Percentiles rank a stretch among this genome's conserved stretches.
Evolutionary conservation across 768 basidiomycete genomes (phyloP).

Genomic region (Cantharellus anzutake): DNA sequence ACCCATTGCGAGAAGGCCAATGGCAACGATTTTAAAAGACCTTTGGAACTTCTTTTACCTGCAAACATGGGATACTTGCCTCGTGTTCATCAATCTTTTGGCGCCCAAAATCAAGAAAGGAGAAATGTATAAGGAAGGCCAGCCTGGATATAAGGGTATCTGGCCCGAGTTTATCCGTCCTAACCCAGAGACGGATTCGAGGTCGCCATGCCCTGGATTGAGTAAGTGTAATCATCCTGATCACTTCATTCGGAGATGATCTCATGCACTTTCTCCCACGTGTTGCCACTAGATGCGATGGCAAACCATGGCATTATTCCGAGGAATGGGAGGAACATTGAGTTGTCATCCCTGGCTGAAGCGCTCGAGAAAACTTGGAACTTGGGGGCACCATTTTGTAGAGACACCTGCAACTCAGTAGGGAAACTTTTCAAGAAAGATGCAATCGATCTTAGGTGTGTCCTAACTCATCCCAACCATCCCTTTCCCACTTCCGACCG

Average conservation of each 20-base stretch:
- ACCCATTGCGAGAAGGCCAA: no score
- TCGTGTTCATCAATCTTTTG: constrained; percentile 1
- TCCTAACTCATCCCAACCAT: not conserved
- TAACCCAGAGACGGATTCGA: constrained; percentile 36
- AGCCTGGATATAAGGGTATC: constrained; percentile 3
- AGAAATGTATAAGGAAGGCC: not conserved
- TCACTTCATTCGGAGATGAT: not conserved
- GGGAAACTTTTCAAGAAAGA: constrained; percentile 3
- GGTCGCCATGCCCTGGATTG: constrained; percentile 46
- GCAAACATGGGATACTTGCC: not conserved
- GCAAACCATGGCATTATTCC: constrained; percentile 55
- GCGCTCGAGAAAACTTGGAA: constrained; percentile 8
- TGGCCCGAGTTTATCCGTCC: constrained; percentile 34
- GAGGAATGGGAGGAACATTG: constrained; percentile 50
- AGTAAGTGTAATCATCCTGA: not conserved
- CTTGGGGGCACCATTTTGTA: constrained; percentile 7
- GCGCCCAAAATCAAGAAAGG: not conserved
- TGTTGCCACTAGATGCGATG: constrained; percentile 38
- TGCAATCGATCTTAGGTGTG: not conserved
- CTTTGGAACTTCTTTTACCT: not conserved
- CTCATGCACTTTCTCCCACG: not conserved
- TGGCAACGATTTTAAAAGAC: no score
- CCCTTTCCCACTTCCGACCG: not conserved
- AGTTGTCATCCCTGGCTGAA: constrained; percentile 29
- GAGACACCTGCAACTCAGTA: not conserved